These are phyloP conservation scores for Neurospora sp. DNA, from an alignment of 495 filamentous ascomycete species.

Conservation along the genomic window DNA sequence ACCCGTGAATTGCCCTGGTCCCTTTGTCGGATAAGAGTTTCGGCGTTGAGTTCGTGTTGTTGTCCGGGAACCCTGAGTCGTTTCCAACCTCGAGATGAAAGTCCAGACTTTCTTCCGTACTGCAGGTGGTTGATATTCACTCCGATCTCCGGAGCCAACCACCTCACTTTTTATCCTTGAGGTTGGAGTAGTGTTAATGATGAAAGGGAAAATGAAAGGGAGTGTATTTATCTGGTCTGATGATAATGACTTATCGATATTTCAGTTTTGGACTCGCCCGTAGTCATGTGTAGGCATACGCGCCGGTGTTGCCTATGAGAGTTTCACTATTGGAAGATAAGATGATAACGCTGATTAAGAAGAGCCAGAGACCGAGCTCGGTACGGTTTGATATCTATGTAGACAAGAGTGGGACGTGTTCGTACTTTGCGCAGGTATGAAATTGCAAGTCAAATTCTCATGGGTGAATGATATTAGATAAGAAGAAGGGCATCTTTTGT, in stretches of 20 bases:
- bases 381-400: not conserved
- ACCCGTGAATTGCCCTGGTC: not conserved
- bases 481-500: not conserved
- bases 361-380: not conserved
- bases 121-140: not conserved
- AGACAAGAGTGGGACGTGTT: no score
- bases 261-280: not conserved
- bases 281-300: not conserved
- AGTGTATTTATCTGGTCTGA: not conserved
- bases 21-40: not conserved
- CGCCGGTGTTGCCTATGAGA: not conserved
- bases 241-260: not conserved
- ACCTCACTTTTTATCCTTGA: not conserved
- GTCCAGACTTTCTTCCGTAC: not conserved
- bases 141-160: not conserved
- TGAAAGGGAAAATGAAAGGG: not conserved
- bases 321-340: not conserved
- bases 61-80: not conserved
- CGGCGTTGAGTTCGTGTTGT: not conserved
- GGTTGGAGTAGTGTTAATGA: not conserved
- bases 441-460: no score
- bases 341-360: not conserved
- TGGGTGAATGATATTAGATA: not conserved
- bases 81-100: not conserved
- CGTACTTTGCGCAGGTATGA: no score